Conservation (phyloP, 2,329 filamentous ascomycete species). For the Colletotrichum sp. region DNA sequence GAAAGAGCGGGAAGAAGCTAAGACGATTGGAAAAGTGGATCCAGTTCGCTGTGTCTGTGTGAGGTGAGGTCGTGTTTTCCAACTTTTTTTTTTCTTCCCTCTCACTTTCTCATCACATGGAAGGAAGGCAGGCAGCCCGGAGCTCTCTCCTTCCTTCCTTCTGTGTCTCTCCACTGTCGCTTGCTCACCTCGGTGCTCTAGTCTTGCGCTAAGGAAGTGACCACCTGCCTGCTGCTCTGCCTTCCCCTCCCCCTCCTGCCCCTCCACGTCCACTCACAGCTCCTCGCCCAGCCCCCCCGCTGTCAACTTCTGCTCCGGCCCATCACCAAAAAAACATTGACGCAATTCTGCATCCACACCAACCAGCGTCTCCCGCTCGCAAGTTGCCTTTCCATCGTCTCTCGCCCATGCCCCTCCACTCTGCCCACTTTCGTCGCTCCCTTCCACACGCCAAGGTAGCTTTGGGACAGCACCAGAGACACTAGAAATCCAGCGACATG, state of each 20-base stretch:
- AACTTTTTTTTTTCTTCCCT: not conserved
- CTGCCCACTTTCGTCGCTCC: not conserved
- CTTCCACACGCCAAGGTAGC: conserved; percentile 8
- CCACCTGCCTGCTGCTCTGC: not conserved
- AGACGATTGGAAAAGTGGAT: not conserved
- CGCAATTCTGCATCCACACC: conserved; percentile 16
- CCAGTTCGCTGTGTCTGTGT: not conserved
- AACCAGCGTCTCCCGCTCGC: not conserved
- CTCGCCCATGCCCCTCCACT: not conserved
- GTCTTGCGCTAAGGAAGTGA: not conserved
- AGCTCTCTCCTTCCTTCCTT: not conserved
- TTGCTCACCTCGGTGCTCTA: not conserved
- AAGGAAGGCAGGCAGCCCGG: not conserved
- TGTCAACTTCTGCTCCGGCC: not conserved
- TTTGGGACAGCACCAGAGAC: not conserved
- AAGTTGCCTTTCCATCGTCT: not conserved
- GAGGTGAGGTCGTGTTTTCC: not conserved
- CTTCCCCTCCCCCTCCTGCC: not conserved
- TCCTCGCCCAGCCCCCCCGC: conserved; percentile 1
- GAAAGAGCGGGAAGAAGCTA: conserved; percentile 14
- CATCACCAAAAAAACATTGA: conserved; percentile 16
- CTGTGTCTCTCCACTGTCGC: not conserved
- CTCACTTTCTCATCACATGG: not conserved
- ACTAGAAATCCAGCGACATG: not conserved
- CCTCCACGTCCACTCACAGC: not conserved